phyloP scores from a whole-genome alignment of 805 yeast genomes.

The Zygotorulaspora danielsina region DNA sequence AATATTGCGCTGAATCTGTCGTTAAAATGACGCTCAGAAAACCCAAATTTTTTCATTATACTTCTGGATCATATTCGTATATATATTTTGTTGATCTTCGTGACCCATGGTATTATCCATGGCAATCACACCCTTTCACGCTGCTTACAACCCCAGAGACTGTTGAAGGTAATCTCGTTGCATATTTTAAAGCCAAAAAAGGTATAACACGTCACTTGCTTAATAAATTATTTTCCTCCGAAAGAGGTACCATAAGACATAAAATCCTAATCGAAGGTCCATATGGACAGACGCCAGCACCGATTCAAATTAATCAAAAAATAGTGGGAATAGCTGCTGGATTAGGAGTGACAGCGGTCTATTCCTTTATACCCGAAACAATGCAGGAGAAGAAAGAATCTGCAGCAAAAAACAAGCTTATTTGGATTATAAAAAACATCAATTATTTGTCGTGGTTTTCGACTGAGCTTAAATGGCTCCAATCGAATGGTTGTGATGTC shows the following conservation, averaged over 20 bases:
- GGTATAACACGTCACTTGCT: constrained; percentile 50
- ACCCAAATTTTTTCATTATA: constrained; percentile 46
- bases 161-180: constrained; percentile 34
- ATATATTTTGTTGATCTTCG: constrained; percentile 51
- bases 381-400: constrained; percentile 19
- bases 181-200: constrained; percentile 48
- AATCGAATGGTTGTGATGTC: constrained; percentile 30
- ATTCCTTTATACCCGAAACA: constrained; percentile 31
- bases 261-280: constrained; percentile 60
- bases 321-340: constrained; percentile 48
- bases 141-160: constrained; percentile 40
- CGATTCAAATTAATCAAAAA: constrained; percentile 36
- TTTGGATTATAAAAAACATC: constrained; percentile 60
- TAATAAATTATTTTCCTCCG: constrained; percentile 30
- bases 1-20: constrained; percentile 28
- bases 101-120: constrained; percentile 45
- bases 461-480: constrained; percentile 38
- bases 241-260: constrained; percentile 32
- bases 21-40: constrained; percentile 40
- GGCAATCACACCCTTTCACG: constrained; percentile 72
- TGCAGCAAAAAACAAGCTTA: constrained; percentile 40
- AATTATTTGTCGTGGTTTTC: constrained; percentile 47
- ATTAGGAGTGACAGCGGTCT: constrained; percentile 49
- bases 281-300: constrained; percentile 47
- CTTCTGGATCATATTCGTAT: constrained; percentile 55